phyloP scores from a whole-genome alignment of 2,329 filamentous ascomycete genomes.

The Gnomoniopsis sp. region DNA sequence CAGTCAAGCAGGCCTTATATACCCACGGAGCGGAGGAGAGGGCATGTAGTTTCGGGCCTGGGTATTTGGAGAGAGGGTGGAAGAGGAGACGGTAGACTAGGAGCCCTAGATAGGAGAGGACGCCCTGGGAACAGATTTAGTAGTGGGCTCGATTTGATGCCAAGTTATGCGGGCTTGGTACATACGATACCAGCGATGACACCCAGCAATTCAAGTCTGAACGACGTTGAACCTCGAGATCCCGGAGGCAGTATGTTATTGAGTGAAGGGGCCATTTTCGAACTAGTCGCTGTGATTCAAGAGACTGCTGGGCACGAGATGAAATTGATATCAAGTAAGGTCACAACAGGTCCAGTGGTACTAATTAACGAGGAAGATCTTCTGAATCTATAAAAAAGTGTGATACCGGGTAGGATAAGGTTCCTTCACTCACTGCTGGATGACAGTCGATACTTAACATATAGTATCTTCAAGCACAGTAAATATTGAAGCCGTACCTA shows the following conservation, averaged over 20 bases:
- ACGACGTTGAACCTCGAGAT: background rate
- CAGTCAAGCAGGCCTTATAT: background rate
- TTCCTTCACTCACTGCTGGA: too few species aligned
- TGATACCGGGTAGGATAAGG: too few species aligned
- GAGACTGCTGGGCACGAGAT: too few species aligned
- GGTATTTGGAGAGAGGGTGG: constrained; percentile 10
- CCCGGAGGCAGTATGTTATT: background rate
- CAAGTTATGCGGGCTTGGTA: background rate
- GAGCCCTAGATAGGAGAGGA: background rate
- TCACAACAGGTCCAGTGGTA: too few species aligned
- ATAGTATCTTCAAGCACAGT: too few species aligned
- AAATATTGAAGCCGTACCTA: too few species aligned
- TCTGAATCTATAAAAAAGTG: too few species aligned
- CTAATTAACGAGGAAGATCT: too few species aligned
- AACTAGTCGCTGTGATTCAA: too few species aligned
- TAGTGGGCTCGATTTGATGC: background rate
- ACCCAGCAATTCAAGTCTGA: background rate
- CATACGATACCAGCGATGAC: background rate
- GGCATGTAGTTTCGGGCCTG: constrained; percentile 8
- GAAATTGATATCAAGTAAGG: too few species aligned
- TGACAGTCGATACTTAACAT: too few species aligned
- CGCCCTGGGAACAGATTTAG: background rate
- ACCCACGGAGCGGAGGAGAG: background rate
- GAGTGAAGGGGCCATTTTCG: background rate
- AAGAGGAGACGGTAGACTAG: constrained; percentile 6